These are phyloP conservation scores for Sophora flavescens DNA, from an alignment of 306 rosid genomes.

Conservation along the genomic window DNA sequence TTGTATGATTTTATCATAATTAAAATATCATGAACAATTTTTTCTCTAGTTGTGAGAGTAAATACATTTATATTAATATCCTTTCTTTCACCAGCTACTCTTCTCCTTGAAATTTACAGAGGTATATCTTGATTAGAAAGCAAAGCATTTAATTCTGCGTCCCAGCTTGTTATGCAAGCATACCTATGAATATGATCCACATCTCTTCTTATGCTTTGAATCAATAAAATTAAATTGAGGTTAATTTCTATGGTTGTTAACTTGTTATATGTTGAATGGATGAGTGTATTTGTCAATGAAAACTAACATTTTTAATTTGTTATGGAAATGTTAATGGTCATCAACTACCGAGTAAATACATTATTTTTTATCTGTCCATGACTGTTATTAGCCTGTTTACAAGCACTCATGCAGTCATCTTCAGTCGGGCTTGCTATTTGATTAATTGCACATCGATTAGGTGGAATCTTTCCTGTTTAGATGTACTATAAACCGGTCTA, in stretches of 20 bases:
- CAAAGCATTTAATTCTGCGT: neutral
- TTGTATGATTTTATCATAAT: neutral
- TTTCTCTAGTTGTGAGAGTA: slow-evolving; percentile 1
- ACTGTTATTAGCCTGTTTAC: neutral
- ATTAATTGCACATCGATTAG: neutral
- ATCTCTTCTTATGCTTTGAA: neutral
- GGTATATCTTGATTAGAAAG: neutral
- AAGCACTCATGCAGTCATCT: neutral
- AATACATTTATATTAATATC: neutral
- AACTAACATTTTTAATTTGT: neutral
- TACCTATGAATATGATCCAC: neutral
- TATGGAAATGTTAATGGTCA: neutral
- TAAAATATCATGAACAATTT: neutral
- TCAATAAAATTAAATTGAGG: neutral
- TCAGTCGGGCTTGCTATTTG: neutral
- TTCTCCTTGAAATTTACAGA: neutral
- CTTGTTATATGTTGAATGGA: slow-evolving; percentile 5
- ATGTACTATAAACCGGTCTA: no score
- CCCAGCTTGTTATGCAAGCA: neutral
- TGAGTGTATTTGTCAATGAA: neutral
- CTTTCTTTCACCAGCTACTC: neutral
- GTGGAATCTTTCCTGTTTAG: no score
- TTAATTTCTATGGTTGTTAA: neutral
- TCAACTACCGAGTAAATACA: neutral
- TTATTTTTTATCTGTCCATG: no score